Base-by-base conservation (phyloP, 179 eudicot species). In the Patellifolia procumbens region DNA sequence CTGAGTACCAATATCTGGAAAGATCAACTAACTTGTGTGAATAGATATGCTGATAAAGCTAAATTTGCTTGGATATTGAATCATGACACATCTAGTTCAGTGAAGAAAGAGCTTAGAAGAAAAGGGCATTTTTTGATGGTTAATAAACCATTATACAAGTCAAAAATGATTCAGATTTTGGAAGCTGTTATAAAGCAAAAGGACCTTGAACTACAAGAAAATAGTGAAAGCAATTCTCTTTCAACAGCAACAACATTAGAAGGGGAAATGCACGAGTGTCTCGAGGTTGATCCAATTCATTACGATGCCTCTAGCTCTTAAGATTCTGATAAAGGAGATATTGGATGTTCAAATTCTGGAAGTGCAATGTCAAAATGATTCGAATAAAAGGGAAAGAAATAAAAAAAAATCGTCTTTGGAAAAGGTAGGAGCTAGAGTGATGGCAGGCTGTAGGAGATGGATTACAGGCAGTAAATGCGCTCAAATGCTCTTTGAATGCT, bases 391-490 rank as follows among this genome's bases (percentile, higher is more conserved):
- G 75, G 81, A 67, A 71, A 70, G 53, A 37, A 70, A 63, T 53
- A 5, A 43, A 46, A 5, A 43, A 46, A 82, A 78, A 53, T 61
- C 84, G 20, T 74, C 79, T 67, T 73, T 94, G 62, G 97, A 94
- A 78, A 94, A 92, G 79, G 78, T 94, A 80, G 98, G 98, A 45
- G 98, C 98, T 46, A 81, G 64, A 58, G 97, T 94, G 35, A 83
- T 84, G 28, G 94, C n/a, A n/a, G 28, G 94, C 82, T 66, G 98
- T 92, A 46, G 97, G 92, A 66, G 98, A 94, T 80, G 98, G 98
- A 73, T 37, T 88, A 80, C 97, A 91, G 77, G 97, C 94, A 31
- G 92, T 94, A 45, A 88, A 89, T 68, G 87, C 94, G 77, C 84
- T 94, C 31, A 88, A 83, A 62, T 65, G 74, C 78, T 77, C 76